phyloP scores from a whole-genome alignment of 176 grass and related monocot species.

The Hsuehochloa calcarea region DNA sequence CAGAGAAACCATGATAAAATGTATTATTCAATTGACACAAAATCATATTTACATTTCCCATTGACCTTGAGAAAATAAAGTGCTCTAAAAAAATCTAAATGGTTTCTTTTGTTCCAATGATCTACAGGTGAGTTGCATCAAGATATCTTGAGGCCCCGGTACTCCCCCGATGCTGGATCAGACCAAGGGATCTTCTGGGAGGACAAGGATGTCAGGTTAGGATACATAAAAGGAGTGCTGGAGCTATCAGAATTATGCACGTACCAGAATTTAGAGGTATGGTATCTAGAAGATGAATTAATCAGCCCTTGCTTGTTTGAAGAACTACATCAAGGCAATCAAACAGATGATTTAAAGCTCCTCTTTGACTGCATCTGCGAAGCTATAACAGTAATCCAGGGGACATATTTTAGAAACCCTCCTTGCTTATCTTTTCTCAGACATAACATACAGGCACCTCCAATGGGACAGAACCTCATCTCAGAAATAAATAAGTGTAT shows the following conservation, averaged over 20 bases:
- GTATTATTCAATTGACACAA: constrained; percentile 28
- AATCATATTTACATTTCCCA: neutral
- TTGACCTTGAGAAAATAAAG: neutral
- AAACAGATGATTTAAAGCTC: constrained; percentile 47
- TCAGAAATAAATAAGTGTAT: constrained; percentile 49
- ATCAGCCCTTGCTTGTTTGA: constrained; percentile 52
- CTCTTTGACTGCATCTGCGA: constrained; percentile 60
- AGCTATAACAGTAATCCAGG: constrained; percentile 48
- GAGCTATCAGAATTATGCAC: constrained; percentile 49
- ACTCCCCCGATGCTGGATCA: constrained; percentile 2
- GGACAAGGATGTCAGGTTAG: constrained; percentile 37
- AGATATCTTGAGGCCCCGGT: constrained; percentile 7
- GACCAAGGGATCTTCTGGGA: constrained; percentile 37
- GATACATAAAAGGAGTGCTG: constrained; percentile 51
- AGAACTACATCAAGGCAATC: constrained; percentile 39
- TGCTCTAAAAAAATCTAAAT: neutral
- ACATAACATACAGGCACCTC: constrained; percentile 28
- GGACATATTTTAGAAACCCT: constrained; percentile 33
- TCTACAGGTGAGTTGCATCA: constrained; percentile 35
- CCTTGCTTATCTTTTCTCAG: constrained; percentile 38
- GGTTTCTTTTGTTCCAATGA: constrained; percentile 30
- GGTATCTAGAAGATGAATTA: constrained; percentile 60
- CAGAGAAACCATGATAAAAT: constrained; percentile 6
- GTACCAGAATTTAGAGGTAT: constrained; percentile 41
- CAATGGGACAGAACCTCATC: constrained; percentile 42